Percentiles rank a stretch among this genome's conserved stretches.
These are phyloP conservation scores for Aspergillus nanangensis DNA, from an alignment of 495 filamentous ascomycete species.

Conservation along the genomic window DNA sequence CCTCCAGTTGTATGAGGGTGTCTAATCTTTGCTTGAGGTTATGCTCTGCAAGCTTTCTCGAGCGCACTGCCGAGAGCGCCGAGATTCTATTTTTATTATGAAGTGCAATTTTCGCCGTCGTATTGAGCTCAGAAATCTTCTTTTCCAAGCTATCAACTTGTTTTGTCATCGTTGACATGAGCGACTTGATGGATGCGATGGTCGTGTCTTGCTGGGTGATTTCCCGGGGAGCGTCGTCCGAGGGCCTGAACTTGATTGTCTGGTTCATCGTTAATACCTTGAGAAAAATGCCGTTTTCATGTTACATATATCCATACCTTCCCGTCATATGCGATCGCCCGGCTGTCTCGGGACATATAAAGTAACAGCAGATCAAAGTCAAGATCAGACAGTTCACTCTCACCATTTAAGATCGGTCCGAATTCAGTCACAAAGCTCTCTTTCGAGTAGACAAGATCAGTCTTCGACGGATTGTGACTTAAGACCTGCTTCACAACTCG, in stretches of 20 bases:
- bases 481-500: slow-evolving; percentile 41
- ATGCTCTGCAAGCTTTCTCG: slow-evolving; percentile 73
- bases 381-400: slow-evolving; percentile 51
- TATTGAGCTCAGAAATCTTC: slow-evolving; percentile 44
- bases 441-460: slow-evolving; percentile 65
- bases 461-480: slow-evolving; percentile 30
- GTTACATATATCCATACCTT: slow-evolving; percentile 30
- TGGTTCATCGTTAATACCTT: slow-evolving; percentile 23
- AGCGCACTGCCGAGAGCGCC: slow-evolving; percentile 72
- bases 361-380: slow-evolving; percentile 69
- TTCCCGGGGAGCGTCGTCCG: slow-evolving; percentile 32
- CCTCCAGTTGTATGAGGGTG: slow-evolving; percentile 75
- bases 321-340: slow-evolving; percentile 59
- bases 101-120: slow-evolving; percentile 64
- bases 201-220: slow-evolving; percentile 75
- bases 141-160: slow-evolving; percentile 59
- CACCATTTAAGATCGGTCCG: slow-evolving; percentile 43
- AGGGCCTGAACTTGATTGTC: slow-evolving; percentile 70
- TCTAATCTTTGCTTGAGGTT: slow-evolving; percentile 64
- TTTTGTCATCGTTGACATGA: slow-evolving; percentile 56
- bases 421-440: slow-evolving; percentile 59
- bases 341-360: slow-evolving; percentile 68
- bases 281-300: slow-evolving; percentile 2
- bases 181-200: slow-evolving; percentile 70
- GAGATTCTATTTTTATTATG: slow-evolving; percentile 62